Base-by-base conservation (phyloP, 2,329 filamentous ascomycete genomes). In the Fusarium denticulatum region DNA sequence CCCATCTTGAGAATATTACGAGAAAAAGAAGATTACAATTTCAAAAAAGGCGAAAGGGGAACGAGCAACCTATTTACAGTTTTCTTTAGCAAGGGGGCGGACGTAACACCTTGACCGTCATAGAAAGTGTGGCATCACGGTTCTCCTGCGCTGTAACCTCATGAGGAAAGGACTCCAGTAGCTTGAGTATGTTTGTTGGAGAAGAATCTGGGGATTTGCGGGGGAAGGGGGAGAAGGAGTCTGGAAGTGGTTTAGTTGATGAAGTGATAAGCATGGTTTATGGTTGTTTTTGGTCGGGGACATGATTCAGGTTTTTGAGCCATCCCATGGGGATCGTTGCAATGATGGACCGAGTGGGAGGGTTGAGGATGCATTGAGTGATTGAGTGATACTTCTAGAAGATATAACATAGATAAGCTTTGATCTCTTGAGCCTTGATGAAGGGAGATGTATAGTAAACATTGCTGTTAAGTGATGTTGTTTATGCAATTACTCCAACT, bases 1-100 rank as follows among this genome's bases (percentile, higher is more conserved):
- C 82, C 81, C 86, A 88, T 87, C 62, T 24, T 67, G 55, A 60
- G 55, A 18, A 32, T 36, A 62, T 20, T 26, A n/a, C 18, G 30
- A 36, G 45, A 9, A 39, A 34, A 15, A 36, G 40, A 18, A 8
- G 37, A 56, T 24, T 28, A 4, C 12, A 10, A 18, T 13, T 20
- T 22, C 28, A 14, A 16, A 18, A 6, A 6, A 20, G 13, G 9
- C 15, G 45, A 40, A n/a, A 46, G 30, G 60, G 34, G 47, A 37
- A 24, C 22, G 32, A 52, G 32, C 36, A 24, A 26, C 40, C 72
- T 76, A 69, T 71, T 67, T 65, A 56, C 66, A 43, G 12, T 24
- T 24, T 56, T 42, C 32, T 68, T 75, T 71, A 64, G 46, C 46
- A 66, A 53, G 40, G 46, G 26, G 43, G 39, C 18, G 37, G 30